Evolutionary conservation across 345 rosid genomes (phyloP).

Genomic region (Moringa oleifera): DNA sequence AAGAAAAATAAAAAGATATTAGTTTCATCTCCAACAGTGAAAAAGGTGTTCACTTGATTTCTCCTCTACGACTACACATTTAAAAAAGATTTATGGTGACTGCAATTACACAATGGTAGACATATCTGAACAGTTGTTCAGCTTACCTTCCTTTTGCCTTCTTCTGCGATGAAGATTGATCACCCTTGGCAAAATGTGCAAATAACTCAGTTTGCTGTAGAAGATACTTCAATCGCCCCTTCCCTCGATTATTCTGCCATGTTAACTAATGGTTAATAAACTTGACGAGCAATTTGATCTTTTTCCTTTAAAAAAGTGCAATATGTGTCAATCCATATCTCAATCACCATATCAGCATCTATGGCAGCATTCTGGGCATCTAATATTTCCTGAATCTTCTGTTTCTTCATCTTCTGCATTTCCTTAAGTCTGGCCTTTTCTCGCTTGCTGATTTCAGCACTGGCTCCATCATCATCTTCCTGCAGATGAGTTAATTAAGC

Average conservation of each 20-base stretch:
- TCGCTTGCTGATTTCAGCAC: constrained; percentile 65
- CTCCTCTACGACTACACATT: not conserved
- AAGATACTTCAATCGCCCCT: constrained; percentile 88
- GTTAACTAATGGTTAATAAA: constrained; percentile 10
- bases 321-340: not conserved
- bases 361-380: constrained; percentile 88
- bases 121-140: too few relatives aligned
- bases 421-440: constrained; percentile 83
- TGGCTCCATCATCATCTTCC: constrained; percentile 42
- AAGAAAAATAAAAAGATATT: not conserved
- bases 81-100: too few relatives aligned
- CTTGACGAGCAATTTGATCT: not conserved
- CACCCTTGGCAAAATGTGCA: constrained; percentile 95
- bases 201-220: constrained; percentile 96
- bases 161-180: constrained; percentile 64
- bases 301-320: not conserved
- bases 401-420: constrained; percentile 84
- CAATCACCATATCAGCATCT: constrained; percentile 85
- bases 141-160: constrained; percentile 81
- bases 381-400: constrained; percentile 89
- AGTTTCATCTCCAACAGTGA: not conserved
- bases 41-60: not conserved
- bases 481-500: constrained; percentile 16
- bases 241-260: constrained; percentile 75
- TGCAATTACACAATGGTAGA: too few relatives aligned